Conservation (phyloP, 2,329 filamentous ascomycete species). For the Pseudopithomyces chartarum region DNA sequence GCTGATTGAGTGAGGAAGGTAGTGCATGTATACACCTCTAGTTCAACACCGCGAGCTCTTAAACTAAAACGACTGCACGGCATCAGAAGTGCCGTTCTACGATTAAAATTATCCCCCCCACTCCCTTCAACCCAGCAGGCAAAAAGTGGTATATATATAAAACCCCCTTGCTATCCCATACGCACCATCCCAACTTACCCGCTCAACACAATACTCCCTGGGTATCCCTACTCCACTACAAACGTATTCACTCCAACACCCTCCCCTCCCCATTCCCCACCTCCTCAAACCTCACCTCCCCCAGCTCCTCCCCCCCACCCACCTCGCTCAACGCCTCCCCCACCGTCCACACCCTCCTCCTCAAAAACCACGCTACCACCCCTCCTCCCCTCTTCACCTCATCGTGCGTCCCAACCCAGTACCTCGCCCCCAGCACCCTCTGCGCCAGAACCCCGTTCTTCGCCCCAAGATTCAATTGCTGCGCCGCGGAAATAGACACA, state of each 20-base stretch:
- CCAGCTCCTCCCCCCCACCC: conserved; percentile 35
- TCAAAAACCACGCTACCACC: conserved; percentile 58
- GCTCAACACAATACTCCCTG: background rate
- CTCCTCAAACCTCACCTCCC: conserved; percentile 53
- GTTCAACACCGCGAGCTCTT: too few relatives aligned
- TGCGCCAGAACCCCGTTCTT: conserved; percentile 65
- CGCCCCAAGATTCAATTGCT: conserved; percentile 68
- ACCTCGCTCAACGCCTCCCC: conserved; percentile 56
- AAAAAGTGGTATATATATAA: too few relatives aligned
- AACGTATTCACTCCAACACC: conserved; percentile 52
- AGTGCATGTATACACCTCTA: too few relatives aligned
- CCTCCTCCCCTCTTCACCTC: conserved; percentile 66
- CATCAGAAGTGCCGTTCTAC: too few relatives aligned
- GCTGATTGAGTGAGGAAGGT: too few relatives aligned
- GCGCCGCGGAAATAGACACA: conserved; percentile 55
- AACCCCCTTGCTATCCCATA: too few relatives aligned
- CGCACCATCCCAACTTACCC: too few relatives aligned
- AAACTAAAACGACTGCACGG: too few relatives aligned
- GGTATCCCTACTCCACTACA: background rate
- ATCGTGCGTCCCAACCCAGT: conserved; percentile 71
- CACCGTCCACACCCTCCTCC: conserved; percentile 48
- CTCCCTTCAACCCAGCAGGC: too few relatives aligned
- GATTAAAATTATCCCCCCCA: too few relatives aligned
- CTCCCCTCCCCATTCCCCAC: conserved; percentile 62
- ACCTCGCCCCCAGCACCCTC: conserved; percentile 57